Evolutionary conservation across 306 rosid genomes (phyloP).

Genomic region (Cyclanthera cordifolia): DNA sequence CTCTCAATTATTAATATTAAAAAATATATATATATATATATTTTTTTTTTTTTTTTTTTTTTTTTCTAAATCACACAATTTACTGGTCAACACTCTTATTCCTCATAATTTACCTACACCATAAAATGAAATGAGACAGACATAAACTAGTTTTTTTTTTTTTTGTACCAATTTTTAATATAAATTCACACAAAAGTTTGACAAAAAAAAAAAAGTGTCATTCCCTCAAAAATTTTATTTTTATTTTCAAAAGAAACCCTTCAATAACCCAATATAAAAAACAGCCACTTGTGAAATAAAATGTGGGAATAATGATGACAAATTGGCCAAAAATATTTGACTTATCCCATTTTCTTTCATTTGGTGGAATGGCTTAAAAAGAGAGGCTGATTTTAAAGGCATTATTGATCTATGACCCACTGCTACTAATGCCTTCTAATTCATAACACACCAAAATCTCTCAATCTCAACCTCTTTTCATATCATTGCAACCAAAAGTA

Average conservation of each 20-base stretch:
- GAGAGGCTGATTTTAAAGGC: neutral
- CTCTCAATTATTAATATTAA: too few relatives aligned
- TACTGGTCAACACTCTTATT: too few relatives aligned
- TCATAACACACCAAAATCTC: neutral
- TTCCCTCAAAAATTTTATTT: neutral
- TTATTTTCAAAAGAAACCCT: neutral
- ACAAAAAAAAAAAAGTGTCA: neutral
- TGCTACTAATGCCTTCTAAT: neutral
- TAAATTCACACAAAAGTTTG: too few relatives aligned
- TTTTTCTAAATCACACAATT: too few relatives aligned
- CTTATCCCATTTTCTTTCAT: too few relatives aligned
- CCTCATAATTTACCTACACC: too few relatives aligned
- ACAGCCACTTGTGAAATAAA: neutral
- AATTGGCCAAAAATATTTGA: too few relatives aligned
- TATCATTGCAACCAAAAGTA: neutral
- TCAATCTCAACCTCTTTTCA: neutral
- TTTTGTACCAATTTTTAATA: too few relatives aligned
- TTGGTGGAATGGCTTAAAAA: neutral
- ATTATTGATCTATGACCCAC: neutral
- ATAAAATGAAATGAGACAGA: too few relatives aligned
- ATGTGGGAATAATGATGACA: neutral
- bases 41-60: too few relatives aligned
- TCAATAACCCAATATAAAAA: neutral
- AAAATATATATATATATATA: too few relatives aligned
- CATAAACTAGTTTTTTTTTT: too few relatives aligned